phyloP scores from a whole-genome alignment of 1,284 basidiomycete species.

The Austropuccinia psidii region DNA sequence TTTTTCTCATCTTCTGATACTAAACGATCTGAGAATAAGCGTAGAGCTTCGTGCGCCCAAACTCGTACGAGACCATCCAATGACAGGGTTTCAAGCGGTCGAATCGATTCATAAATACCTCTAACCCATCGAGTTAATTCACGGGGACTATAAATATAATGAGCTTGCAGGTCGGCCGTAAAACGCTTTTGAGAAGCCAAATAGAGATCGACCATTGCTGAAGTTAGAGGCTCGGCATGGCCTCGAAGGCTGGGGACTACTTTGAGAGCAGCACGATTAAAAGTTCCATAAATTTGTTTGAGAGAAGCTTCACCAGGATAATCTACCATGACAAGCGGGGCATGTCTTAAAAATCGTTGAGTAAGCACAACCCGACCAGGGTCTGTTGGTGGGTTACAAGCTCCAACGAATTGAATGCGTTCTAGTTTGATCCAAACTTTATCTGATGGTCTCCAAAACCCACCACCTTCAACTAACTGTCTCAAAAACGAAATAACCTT shows the following conservation, averaged over 20 bases:
- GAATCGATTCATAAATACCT: constrained; percentile 93
- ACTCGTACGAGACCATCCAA: constrained; percentile 92
- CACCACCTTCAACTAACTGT: constrained; percentile 88
- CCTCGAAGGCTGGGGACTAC: constrained; percentile 87
- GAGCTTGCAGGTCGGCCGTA: constrained; percentile 91
- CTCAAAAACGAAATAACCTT: constrained; percentile 97
- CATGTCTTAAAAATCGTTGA: constrained; percentile 94
- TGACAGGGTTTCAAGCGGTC: constrained; percentile 77
- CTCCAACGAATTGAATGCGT: constrained; percentile 97
- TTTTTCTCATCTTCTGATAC: constrained; percentile 80
- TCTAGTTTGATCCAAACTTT: constrained; percentile 97
- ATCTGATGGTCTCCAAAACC: constrained; percentile 90
- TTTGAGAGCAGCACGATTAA: constrained; percentile 91
- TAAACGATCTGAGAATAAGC: constrained; percentile 94
- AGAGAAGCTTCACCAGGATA: constrained; percentile 95
- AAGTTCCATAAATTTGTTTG: constrained; percentile 99
- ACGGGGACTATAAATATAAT: constrained; percentile 98
- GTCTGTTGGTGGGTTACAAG: constrained; percentile 99
- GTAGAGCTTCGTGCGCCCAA: constrained; percentile 96
- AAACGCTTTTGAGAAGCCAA: constrained; percentile 87
- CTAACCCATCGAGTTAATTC: constrained; percentile 97
- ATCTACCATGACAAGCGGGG: constrained; percentile 98
- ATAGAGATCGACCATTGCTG: constrained; percentile 96
- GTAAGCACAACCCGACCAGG: constrained; percentile 96
- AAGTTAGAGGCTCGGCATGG: constrained; percentile 87